A percentile compares a stretch with the other conserved stretches of the same genome.
Conservation (phyloP, 768 basidiomycete genomes). For the Leccinum longicurvipes region DNA sequence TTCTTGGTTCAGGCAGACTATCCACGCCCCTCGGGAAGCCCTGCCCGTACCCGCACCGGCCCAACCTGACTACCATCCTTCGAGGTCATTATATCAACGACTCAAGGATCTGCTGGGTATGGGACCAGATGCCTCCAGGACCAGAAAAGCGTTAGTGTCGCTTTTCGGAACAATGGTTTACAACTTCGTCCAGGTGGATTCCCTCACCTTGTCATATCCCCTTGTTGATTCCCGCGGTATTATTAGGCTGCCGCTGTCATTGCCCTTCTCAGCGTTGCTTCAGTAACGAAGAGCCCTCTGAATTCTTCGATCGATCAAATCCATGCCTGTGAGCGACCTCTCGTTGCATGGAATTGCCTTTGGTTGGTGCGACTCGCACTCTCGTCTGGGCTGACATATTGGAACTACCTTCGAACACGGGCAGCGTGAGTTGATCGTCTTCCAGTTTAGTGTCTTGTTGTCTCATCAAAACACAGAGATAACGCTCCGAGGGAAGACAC, state of each 20-base stretch:
- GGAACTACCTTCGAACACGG: slow-evolving; percentile 47
- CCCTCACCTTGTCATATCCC: background rate
- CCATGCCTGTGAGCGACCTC: slow-evolving; percentile 57
- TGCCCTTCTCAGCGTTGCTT: slow-evolving; percentile 47
- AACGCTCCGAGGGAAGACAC: slow-evolving; percentile 26
- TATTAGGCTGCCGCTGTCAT: slow-evolving; percentile 50
- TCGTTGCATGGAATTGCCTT: slow-evolving; percentile 64
- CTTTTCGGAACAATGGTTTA: slow-evolving; percentile 50
- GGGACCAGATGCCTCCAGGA: slow-evolving; percentile 48
- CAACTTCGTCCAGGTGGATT: slow-evolving; percentile 51
- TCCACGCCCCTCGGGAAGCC: slow-evolving; percentile 16
- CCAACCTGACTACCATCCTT: slow-evolving; percentile 8
- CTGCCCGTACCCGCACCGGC: background rate
- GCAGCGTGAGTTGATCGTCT: slow-evolving; percentile 26
- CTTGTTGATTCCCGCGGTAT: slow-evolving; percentile 4
- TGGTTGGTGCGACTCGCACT: slow-evolving; percentile 57
- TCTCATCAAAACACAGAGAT: slow-evolving; percentile 20
- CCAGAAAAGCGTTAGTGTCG: slow-evolving; percentile 51
- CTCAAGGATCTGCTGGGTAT: slow-evolving; percentile 47
- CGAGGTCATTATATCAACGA: slow-evolving; percentile 20
- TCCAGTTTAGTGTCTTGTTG: background rate
- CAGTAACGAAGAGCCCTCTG: slow-evolving; percentile 45
- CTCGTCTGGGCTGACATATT: slow-evolving; percentile 48
- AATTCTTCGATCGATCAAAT: slow-evolving; percentile 48
- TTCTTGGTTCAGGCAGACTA: slow-evolving; percentile 25